A percentile compares a stretch with the other conserved stretches of the same genome.
Evolutionary conservation across 1,284 basidiomycete species (phyloP).

Genomic region (Flammula alnicola): DNA sequence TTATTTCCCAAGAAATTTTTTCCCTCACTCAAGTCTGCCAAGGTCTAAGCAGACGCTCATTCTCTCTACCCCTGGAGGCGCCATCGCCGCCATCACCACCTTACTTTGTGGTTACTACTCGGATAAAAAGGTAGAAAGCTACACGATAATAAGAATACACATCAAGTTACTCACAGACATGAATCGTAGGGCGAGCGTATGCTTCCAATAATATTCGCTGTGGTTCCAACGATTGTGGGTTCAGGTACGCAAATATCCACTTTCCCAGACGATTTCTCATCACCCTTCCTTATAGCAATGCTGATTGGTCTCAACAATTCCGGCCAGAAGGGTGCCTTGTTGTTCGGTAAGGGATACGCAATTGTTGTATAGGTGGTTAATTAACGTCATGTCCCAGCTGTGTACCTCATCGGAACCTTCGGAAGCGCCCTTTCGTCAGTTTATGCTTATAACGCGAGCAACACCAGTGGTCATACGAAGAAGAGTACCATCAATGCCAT

Average conservation of each 20-base stretch:
- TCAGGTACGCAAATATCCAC: slow-evolving; percentile 38
- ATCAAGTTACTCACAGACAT: too few species aligned
- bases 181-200: slow-evolving; percentile 57
- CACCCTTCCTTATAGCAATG: slow-evolving; percentile 41
- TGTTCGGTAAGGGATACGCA: slow-evolving; percentile 56
- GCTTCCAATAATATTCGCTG: slow-evolving; percentile 62
- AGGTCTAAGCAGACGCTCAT: slow-evolving; percentile 69
- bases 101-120: slow-evolving; percentile 67
- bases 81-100: slow-evolving; percentile 51
- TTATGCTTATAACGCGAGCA: slow-evolving; percentile 70
- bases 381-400: slow-evolving; percentile 36
- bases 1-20: slow-evolving; percentile 12
- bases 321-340: slow-evolving; percentile 53
- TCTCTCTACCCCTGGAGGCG: slow-evolving; percentile 62
- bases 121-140: slow-evolving; percentile 68
- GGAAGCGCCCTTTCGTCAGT: slow-evolving; percentile 64
- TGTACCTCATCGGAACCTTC: slow-evolving; percentile 63
- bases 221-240: slow-evolving; percentile 68
- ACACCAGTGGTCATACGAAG: slow-evolving; percentile 71
- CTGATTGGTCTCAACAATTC: slow-evolving; percentile 60
- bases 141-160: too few species aligned
- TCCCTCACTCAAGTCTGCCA: not conserved
- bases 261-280: not conserved
- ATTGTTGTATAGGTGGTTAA: not conserved
- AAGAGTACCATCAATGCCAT: slow-evolving; percentile 69